Conservation (phyloP, 805 yeast species). For the Pichia kluyveri region DNA sequence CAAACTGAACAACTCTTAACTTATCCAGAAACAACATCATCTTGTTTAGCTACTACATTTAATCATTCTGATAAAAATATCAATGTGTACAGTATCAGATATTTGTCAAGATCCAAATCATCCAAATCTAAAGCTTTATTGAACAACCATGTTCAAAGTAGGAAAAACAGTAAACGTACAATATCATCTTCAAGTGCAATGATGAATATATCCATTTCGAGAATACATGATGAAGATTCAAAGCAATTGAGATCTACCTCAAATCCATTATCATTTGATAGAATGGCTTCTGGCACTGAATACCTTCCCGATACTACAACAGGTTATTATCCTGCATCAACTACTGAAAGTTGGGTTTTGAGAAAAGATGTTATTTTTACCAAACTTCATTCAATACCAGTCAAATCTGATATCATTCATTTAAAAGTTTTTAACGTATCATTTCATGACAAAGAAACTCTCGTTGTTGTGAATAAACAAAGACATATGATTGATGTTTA, state of each 20-base stretch:
- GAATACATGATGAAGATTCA: conserved; percentile 30
- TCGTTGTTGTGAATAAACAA: conserved; percentile 42
- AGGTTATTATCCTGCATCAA: conserved; percentile 9
- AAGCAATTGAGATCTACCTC: conserved; percentile 30
- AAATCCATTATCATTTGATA: conserved; percentile 32
- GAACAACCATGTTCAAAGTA: conserved; percentile 9
- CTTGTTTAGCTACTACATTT: conserved; percentile 47
- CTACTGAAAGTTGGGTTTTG: conserved; percentile 27
- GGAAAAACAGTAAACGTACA: conserved; percentile 19
- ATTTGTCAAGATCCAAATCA: conserved; percentile 21
- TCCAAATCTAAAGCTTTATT: conserved; percentile 11
- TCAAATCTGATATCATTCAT: conserved; percentile 22
- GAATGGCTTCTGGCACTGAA: conserved; percentile 36
- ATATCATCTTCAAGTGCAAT: conserved; percentile 18
- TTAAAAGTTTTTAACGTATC: conserved; percentile 31
- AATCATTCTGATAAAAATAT: conserved; percentile 37
- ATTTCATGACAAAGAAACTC: conserved; percentile 50
- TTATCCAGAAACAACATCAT: conserved; percentile 38
- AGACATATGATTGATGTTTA: conserved; percentile 39
- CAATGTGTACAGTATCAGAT: conserved; percentile 48
- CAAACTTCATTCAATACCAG: conserved; percentile 38
- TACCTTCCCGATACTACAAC: conserved; percentile 19
- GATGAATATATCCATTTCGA: conserved; percentile 31
- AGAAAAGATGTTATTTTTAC: conserved; percentile 68
- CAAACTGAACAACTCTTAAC: conserved; percentile 45